A percentile compares a stretch with the other conserved stretches of the same genome.
phyloP scores from a whole-genome alignment of 2,329 filamentous ascomycete genomes.

The Aureobasidium vineae region DNA sequence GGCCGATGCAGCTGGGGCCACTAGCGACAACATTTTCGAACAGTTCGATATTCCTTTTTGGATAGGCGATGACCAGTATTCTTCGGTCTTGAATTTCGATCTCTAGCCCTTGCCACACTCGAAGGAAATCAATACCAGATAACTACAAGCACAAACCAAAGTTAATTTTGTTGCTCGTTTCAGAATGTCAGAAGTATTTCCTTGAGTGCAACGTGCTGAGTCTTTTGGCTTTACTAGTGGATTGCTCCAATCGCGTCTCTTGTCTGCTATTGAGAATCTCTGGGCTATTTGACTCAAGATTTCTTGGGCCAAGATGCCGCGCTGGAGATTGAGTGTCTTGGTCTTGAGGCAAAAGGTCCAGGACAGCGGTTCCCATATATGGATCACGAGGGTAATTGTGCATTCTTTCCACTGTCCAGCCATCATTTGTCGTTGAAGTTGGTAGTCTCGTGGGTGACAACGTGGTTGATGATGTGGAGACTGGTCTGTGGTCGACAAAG shows the following conservation, averaged over 20 bases:
- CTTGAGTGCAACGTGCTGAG: not conserved
- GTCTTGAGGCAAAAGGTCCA: not conserved
- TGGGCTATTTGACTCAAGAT: not conserved
- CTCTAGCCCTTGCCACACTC: not conserved
- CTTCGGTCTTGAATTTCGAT: constrained; percentile 21
- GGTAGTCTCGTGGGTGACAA: not conserved
- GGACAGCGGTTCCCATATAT: not conserved
- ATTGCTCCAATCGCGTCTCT: not conserved
- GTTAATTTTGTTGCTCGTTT: not conserved
- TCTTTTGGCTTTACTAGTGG: not conserved
- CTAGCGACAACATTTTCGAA: constrained; percentile 36
- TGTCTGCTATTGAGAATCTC: not conserved
- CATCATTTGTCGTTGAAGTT: not conserved
- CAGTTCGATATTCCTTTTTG: constrained; percentile 42
- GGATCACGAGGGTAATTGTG: not conserved
- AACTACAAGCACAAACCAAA: not conserved
- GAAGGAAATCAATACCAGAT: not conserved
- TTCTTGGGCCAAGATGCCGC: not conserved
- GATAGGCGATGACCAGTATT: constrained; percentile 39
- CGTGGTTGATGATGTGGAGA: not conserved
- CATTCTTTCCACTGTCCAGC: not conserved
- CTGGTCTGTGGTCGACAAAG: not conserved
- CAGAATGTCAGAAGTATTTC: not conserved
- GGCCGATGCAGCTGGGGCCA: constrained; percentile 8
- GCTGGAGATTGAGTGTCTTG: not conserved